Evolutionary conservation across 805 yeast genomes (phyloP).

Genomic region (Saturnispora mendoncae): DNA sequence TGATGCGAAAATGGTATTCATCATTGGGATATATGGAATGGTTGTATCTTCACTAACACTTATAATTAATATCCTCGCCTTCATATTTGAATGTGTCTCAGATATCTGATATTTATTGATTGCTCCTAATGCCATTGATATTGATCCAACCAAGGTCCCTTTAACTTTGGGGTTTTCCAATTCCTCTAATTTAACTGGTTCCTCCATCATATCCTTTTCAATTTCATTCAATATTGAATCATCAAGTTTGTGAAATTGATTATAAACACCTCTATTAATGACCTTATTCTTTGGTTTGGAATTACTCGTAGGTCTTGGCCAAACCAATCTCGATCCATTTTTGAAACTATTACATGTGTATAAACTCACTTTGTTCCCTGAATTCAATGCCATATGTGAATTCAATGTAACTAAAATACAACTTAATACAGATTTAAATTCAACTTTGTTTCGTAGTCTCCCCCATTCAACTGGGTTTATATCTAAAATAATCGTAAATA

Average conservation of each 20-base stretch:
- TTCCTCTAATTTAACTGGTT: conserved; percentile 20
- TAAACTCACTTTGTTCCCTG: conserved; percentile 75
- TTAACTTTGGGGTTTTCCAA: conserved; percentile 31
- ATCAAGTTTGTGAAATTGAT: conserved; percentile 76
- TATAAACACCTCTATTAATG: conserved; percentile 60
- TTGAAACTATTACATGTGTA: conserved; percentile 57
- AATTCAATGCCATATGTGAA: conserved; percentile 79
- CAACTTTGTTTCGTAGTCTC: conserved; percentile 28
- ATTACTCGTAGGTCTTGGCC: conserved; percentile 38
- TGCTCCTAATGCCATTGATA: conserved; percentile 73
- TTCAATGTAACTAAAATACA: conserved; percentile 70
- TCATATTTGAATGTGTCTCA: conserved; percentile 38
- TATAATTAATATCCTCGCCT: conserved; percentile 57
- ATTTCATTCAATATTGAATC: conserved; percentile 59
- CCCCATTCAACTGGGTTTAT: conserved; percentile 66
- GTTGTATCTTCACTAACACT: conserved; percentile 68
- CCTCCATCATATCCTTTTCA: conserved; percentile 34
- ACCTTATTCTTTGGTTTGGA: conserved; percentile 15
- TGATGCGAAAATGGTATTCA: conserved; percentile 95
- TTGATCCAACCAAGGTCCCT: conserved; percentile 62
- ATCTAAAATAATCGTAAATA: conserved; percentile 71
- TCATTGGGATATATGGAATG: conserved; percentile 79
- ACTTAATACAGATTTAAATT: conserved; percentile 51
- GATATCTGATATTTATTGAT: conserved; percentile 57
- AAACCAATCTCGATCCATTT: conserved; percentile 57